Conservation (phyloP, 192 early-diverging fungal genomes). For the Coemansia sp. region DNA sequence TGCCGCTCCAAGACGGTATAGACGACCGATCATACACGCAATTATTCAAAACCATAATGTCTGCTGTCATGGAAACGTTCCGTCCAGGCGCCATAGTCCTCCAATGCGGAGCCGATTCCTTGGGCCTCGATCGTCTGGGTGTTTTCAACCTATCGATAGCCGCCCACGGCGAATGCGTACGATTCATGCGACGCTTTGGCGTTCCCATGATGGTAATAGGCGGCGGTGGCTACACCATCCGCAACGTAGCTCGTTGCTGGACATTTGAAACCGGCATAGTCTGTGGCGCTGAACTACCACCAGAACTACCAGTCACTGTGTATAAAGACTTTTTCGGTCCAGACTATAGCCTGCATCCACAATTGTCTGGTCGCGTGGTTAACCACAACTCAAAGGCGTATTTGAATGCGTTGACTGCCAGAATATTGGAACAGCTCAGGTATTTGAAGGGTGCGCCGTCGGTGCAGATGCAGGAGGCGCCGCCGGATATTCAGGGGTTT, state of each 20-base stretch:
- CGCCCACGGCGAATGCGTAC: constrained; percentile 92
- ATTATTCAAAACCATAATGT: constrained; percentile 85
- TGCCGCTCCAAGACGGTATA: constrained; percentile 92
- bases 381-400: constrained; percentile 89
- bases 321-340: constrained; percentile 85
- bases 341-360: constrained; percentile 87
- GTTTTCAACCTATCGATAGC: constrained; percentile 92
- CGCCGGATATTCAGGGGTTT: constrained; percentile 59
- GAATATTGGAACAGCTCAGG: constrained; percentile 85
- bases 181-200: constrained; percentile 87
- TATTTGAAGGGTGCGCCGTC: constrained; percentile 86
- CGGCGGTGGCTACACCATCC: constrained; percentile 97
- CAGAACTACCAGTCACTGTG: constrained; percentile 74
- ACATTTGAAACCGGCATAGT: constrained; percentile 91
- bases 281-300: constrained; percentile 70
- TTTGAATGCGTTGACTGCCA: constrained; percentile 69
- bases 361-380: constrained; percentile 75
- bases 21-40: constrained; percentile 89
- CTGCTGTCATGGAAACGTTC: constrained; percentile 90
- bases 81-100: constrained; percentile 88
- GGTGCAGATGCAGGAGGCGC: constrained; percentile 92
- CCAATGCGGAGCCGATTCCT: constrained; percentile 95
- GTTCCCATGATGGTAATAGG: constrained; percentile 91
- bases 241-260: constrained; percentile 93
- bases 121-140: constrained; percentile 91